Evolutionary conservation across 192 early-diverging fungal genomes (phyloP).

Genomic region (Dissophora ornata): DNA sequence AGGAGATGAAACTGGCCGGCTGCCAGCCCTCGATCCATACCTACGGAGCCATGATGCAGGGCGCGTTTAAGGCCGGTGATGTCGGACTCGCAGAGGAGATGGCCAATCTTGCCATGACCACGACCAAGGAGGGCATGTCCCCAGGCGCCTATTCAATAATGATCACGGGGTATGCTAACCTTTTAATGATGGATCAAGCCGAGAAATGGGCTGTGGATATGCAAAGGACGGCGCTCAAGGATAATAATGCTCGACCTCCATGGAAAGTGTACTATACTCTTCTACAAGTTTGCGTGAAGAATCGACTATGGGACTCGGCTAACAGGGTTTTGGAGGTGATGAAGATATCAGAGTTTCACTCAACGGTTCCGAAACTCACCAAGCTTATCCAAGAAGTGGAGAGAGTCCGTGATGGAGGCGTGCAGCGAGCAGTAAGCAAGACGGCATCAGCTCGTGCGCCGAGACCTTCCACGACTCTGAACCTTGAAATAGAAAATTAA

Average conservation of each 20-base stretch:
- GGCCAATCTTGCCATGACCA: conserved; percentile 19
- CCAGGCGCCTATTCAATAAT: conserved; percentile 32
- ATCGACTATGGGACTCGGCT: conserved; percentile 21
- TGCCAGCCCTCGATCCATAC: conserved; percentile 28
- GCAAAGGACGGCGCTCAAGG: neutral
- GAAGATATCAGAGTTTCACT: conserved; percentile 19
- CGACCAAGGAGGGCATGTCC: conserved; percentile 22
- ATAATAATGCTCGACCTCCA: neutral
- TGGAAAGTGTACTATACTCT: conserved; percentile 34
- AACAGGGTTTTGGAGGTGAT: conserved; percentile 18
- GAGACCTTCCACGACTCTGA: too few species aligned
- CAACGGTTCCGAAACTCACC: conserved; percentile 20
- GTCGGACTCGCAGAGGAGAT: conserved; percentile 36
- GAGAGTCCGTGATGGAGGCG: neutral
- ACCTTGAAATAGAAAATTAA: too few species aligned
- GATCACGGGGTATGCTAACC: conserved; percentile 34
- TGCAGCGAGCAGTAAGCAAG: neutral
- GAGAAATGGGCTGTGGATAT: conserved; percentile 28
- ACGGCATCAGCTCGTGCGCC: too few species aligned
- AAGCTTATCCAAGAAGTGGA: conserved; percentile 20
- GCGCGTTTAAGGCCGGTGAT: conserved; percentile 19
- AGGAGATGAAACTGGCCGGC: conserved; percentile 25
- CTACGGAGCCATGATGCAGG: conserved; percentile 50
- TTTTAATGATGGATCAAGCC: conserved; percentile 37
- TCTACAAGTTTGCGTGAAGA: conserved; percentile 25